Base-by-base conservation (phyloP, 768 basidiomycete species). In the Suillus fuscotomentosus region DNA sequence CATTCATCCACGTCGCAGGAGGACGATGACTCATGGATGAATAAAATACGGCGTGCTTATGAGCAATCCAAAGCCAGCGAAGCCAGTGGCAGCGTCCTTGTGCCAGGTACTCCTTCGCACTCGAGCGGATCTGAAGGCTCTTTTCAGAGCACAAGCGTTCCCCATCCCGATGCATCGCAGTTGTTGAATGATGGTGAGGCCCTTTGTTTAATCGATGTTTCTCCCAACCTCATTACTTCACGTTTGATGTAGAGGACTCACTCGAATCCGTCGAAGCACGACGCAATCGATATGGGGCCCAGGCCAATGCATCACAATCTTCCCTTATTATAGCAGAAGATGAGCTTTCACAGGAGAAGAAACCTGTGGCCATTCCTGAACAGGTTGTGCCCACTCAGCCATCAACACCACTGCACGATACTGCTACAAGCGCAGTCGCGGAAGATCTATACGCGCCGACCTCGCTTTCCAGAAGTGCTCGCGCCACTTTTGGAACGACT, bases 61-160 rank as follows among this genome's bases (percentile, higher is more conserved):
- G 39, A 42, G 17, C 24, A 59, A 27, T 31, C 65, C 64, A 69
- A 61, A 59, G 66, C 70, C 51, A 69, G 50, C 51, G 61, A 60
- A 27, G 31, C 63, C 24, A 69, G 38, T 42, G 53, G 65, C 53
- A 73, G 66, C 11, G 57, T 81, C 45, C 77, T 87, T n/a, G 86
- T 87, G 2, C 83, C 76, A 56, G 76, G 82, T 43, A 88, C 88
- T 54, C 88, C 88, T 20, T 76, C 73, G 13, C 68, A 78, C 59
- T 83, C 83, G 0, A 78, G 72, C 39, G 75, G 76, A 60, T 73
- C 68, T 56, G 65, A 63, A 17, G 65, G 56, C 39, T 34, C 60
- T 8, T 67, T 71, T 27, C 42, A 62, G 36, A 22, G 43, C 48
- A 81, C 81, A 5, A 80, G 80, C 61, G 75, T 54, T 8, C 60